Evolutionary conservation across 371 early-diverging fungal species (phyloP), one percentile per base, ranked within the genome.

Genomic region (Rhizopus arrhizus): DNA sequence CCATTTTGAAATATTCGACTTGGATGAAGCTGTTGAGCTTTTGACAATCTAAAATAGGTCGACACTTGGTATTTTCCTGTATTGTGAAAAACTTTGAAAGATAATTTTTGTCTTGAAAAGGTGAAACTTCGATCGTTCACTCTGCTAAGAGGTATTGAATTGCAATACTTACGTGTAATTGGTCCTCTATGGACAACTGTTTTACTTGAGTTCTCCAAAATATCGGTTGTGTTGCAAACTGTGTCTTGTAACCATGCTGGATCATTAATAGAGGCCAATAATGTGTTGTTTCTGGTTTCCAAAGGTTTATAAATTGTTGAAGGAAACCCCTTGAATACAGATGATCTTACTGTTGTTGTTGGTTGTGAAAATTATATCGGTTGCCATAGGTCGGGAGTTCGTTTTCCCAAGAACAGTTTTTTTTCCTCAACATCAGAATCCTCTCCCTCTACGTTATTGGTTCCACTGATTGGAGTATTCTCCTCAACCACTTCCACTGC

Each of bases 71-170:
- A 0, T 22, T 15, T 32, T 50, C 42, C 15, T 59, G 59, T 16
- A 59, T 59, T 13, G 59, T 59, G 34, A 59, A 59, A 28, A 52
- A 59, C 0, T 52, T 50, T 4, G 59, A 59, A 0, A 59, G 45
- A 12, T 15, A 51, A 11, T 43, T 16, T 34, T 6, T 32, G 12
- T 1, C 1, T 16, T 59, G 59, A 6, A 42, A 34, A 0, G 53
- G 59, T 16, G 45, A 43, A 1, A 52, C 11, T 35, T 59, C 59
- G 12, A 59, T 59, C 3, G 52, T 52, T 11, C 45, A 42, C 15
- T 51, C 42, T 22, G 4, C 2, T 0, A 52, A 16, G 28, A 50
- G 52, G 8, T 59, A 52, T 1, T 31, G 7, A 0, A 52, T 52
- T 9, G 43, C 33, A 16, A 47, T 48, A 38, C 36, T 48, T 2